phyloP scores from a whole-genome alignment of 306 rosid species.

The Cucurbita maxima region DNA sequence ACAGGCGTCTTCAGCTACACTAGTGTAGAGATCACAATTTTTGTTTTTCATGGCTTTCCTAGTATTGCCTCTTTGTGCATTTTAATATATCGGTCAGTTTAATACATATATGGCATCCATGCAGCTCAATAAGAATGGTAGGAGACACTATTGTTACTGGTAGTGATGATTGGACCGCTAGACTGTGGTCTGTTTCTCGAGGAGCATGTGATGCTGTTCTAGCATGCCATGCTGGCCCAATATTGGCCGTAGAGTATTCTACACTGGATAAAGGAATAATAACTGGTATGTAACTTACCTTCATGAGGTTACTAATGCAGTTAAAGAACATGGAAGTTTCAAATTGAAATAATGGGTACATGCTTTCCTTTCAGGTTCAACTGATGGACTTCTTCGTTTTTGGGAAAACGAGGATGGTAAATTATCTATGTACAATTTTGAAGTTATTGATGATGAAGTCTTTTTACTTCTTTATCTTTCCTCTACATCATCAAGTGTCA shows the following conservation, averaged over 20 bases:
- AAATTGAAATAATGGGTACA: background rate
- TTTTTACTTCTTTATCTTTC: background rate
- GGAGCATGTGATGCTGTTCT: conserved; percentile 98
- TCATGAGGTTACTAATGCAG: background rate
- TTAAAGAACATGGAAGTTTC: background rate
- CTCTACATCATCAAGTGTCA: background rate
- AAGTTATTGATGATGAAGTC: background rate
- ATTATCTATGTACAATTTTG: conserved; percentile 10
- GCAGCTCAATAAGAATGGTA: conserved; percentile 94
- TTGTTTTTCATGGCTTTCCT: background rate
- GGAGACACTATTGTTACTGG: conserved; percentile 90
- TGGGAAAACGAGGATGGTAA: conserved; percentile 98
- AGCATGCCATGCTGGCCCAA: conserved; percentile 98
- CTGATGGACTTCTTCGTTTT: conserved; percentile 84
- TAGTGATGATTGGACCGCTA: conserved; percentile 98
- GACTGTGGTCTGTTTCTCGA: conserved; percentile 85
- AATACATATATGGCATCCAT: conserved; percentile 8
- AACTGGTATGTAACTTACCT: conserved; percentile 35
- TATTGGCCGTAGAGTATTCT: conserved; percentile 80
- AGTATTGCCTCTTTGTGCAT: background rate
- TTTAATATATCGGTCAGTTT: background rate
- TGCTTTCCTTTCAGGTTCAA: conserved; percentile 53
- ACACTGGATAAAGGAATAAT: conserved; percentile 77
- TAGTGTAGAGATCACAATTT: conserved; percentile 6
- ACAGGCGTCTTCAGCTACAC: background rate